phyloP scores from a whole-genome alignment of 257 asterid species.

The Ajuga chamaepitys region DNA sequence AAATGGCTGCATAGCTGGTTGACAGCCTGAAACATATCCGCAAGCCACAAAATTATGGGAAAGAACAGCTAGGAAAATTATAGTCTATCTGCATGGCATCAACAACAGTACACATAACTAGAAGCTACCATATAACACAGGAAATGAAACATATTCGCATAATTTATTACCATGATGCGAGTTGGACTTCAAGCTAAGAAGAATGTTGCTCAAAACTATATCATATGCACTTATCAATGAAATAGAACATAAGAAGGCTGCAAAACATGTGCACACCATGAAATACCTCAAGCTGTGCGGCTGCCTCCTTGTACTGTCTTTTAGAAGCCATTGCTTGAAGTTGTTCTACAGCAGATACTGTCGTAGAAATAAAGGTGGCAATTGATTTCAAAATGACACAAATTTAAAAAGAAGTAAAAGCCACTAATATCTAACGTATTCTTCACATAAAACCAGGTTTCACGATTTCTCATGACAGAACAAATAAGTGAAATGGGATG shows the following conservation, averaged over 20 bases:
- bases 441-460: background rate
- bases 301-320: slow-evolving; percentile 97
- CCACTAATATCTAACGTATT: background rate
- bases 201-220: slow-evolving; percentile 2
- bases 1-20: slow-evolving; percentile 94
- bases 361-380: slow-evolving; percentile 16
- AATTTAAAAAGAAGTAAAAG: background rate
- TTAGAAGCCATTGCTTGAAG: slow-evolving; percentile 98
- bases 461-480: slow-evolving; percentile 1
- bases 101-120: background rate
- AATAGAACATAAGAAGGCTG: slow-evolving; percentile 14
- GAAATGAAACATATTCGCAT: background rate
- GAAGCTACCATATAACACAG: background rate
- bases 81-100: background rate
- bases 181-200: background rate
- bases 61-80: slow-evolving; percentile 14
- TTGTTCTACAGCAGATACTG: slow-evolving; percentile 98
- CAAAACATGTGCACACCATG: slow-evolving; percentile 19
- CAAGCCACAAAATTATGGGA: slow-evolving; percentile 14
- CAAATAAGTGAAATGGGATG: background rate
- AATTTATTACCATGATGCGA: background rate
- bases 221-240: background rate
- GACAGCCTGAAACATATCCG: slow-evolving; percentile 70
- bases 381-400: slow-evolving; percentile 8
- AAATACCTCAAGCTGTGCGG: slow-evolving; percentile 97